Evolutionary conservation across 495 filamentous ascomycete genomes (phyloP), one percentile per base, ranked within the genome.

Genomic region (Venustampulla echinocandica): DNA sequence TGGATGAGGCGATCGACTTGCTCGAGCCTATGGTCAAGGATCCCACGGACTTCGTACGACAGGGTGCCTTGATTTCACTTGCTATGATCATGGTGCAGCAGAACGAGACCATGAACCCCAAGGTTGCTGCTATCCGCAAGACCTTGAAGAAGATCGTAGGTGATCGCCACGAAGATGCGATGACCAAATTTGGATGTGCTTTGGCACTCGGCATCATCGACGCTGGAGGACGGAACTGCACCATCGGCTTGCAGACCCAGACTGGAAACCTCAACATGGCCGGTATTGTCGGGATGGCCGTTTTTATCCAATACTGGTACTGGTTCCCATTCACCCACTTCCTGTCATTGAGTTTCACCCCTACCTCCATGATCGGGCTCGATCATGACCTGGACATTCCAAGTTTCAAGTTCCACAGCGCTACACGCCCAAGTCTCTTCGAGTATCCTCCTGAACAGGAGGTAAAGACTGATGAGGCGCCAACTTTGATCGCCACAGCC

Each of bases 261-360:
- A 95, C 92, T 0, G 93, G 93, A 46, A 99, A 95, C 56, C 75
- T 99, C 50, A 96, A 97, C 69, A 92, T 97, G 87, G 77, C 87
- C 14, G 93, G 86, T 47, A 92, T 97, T 47, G 90, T 99, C 17
- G 93, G 93, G 50, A 95, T 95, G 79, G 89, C 88, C 32, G 84
- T 99, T 21, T 99, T 99, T 69, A 92, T 87, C 5, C 93, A 99
- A 64, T 99, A 99, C 69, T 99, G 93, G 93, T 99, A 99, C 68
- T 99, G 93, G 93, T 99, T 99, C 79, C 93, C 93, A 38, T 80
- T 96, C 55, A 95, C 92, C 19, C 93, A 97, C 65, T 99, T 99
- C 79, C 66, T 99, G 17, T 90, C 89, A 0, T 73, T 97, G 50
- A 87, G 84, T 59, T 96, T 97, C 61, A 82, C 84, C 6, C 93